Conservation (phyloP, 495 filamentous ascomycete genomes). For the Darksidea phi region DNA sequence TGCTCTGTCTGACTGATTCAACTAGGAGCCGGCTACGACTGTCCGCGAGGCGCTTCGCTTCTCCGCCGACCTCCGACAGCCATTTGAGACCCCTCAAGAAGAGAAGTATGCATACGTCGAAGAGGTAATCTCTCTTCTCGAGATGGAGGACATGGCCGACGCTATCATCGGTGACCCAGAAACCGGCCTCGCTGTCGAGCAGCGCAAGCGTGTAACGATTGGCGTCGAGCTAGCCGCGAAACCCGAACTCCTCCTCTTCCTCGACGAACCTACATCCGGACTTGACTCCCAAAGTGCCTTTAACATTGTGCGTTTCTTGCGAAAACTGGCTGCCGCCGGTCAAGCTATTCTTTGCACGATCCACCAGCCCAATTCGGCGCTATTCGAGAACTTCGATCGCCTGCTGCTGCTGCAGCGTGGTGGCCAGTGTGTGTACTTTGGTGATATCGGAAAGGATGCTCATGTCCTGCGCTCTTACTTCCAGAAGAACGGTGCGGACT, state of each 20-base stretch:
- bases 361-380: conserved; percentile 81
- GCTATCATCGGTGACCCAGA: conserved; percentile 77
- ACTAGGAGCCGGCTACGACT: conserved; percentile 55
- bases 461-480: conserved; percentile 46
- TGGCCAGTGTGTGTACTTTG: conserved; percentile 67
- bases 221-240: conserved; percentile 85
- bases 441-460: conserved; percentile 63
- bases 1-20: too few species aligned
- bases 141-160: conserved; percentile 81
- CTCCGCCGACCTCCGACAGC: conserved; percentile 77
- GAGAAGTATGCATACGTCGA: conserved; percentile 86
- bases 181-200: conserved; percentile 82
- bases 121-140: conserved; percentile 72
- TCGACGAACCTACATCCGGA: conserved; percentile 89
- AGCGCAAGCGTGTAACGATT: conserved; percentile 87
- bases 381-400: conserved; percentile 80
- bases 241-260: conserved; percentile 79
- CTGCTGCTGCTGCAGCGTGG: conserved; percentile 63
- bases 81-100: conserved; percentile 60
- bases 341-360: conserved; percentile 92
- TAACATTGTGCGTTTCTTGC: conserved; percentile 85
- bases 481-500: conserved; percentile 55
- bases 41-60: conserved; percentile 84
- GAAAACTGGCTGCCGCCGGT: conserved; percentile 76
- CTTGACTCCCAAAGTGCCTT: conserved; percentile 83